Conservation (phyloP, 768 basidiomycete species). For the Trametopsis cervina region DNA sequence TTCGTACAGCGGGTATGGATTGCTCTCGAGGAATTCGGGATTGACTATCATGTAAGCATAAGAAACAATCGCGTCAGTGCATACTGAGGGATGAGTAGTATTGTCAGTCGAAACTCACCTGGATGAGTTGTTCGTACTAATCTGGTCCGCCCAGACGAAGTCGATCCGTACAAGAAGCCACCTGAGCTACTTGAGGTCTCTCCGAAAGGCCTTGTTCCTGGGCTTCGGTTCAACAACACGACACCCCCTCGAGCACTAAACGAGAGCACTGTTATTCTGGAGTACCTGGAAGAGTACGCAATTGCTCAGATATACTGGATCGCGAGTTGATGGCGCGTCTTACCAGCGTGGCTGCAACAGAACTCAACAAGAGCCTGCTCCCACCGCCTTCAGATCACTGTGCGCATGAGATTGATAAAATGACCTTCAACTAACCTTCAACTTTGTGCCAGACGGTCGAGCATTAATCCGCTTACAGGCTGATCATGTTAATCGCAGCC, state of each 20-base stretch:
- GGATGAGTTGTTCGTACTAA: neutral
- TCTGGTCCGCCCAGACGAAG: constrained; percentile 49
- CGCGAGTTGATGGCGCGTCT: neutral
- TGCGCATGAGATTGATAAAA: constrained; percentile 23
- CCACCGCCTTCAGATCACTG: constrained; percentile 56
- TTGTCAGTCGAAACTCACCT: constrained; percentile 23
- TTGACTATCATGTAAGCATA: constrained; percentile 57
- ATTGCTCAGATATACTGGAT: neutral
- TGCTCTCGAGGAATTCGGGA: constrained; percentile 58
- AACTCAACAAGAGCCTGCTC: constrained; percentile 44
- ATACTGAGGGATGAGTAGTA: constrained; percentile 25
- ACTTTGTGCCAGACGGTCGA: constrained; percentile 49
- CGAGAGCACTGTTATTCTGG: constrained; percentile 75
- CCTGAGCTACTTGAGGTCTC: constrained; percentile 73
- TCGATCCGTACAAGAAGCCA: constrained; percentile 80
- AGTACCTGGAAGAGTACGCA: constrained; percentile 67
- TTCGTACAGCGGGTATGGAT: constrained; percentile 83
- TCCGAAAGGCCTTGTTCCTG: constrained; percentile 79
- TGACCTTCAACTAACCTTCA: neutral
- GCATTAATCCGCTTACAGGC: constrained; percentile 61
- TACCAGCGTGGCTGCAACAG: constrained; percentile 42
- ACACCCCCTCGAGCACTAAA: constrained; percentile 57
- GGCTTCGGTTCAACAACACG: constrained; percentile 45
- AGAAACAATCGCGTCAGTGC: neutral
- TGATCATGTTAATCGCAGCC: constrained; percentile 56